Evolutionary conservation across 169 alveolate species (phyloP).

Genomic region (Plasmodium berghei): DNA sequence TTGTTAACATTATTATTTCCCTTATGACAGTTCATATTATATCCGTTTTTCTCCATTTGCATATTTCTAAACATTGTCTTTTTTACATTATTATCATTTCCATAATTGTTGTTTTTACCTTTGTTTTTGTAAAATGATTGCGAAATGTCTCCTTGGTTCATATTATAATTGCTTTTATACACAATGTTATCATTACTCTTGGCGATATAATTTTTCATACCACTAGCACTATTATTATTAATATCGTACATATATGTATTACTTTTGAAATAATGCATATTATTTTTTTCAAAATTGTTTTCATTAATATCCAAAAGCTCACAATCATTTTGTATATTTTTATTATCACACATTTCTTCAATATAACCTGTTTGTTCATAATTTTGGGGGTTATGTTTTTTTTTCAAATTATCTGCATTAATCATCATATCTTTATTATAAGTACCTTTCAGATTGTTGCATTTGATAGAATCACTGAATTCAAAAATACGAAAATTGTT

Average conservation of each 20-base stretch:
- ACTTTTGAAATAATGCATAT: slow-evolving; percentile 25
- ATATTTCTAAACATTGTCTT: slow-evolving; percentile 41
- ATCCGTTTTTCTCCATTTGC: slow-evolving; percentile 22
- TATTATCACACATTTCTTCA: background rate
- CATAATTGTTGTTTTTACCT: slow-evolving; percentile 11
- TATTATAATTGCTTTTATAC: slow-evolving; percentile 1
- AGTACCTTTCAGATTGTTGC: slow-evolving; percentile 21
- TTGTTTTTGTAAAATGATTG: slow-evolving; percentile 38
- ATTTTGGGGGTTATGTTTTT: slow-evolving; percentile 23
- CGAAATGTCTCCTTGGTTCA: slow-evolving; percentile 17
- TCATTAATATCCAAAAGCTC: slow-evolving; percentile 19
- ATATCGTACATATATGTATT: slow-evolving; percentile 6
- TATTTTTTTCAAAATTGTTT: slow-evolving; percentile 6
- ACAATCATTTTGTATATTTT: slow-evolving; percentile 8
- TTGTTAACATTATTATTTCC: background rate
- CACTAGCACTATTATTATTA: slow-evolving; percentile 20
- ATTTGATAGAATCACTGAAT: slow-evolving; percentile 38
- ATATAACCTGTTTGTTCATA: background rate
- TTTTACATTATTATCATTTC: slow-evolving; percentile 19
- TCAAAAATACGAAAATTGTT: slow-evolving; percentile 57
- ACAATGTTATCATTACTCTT: slow-evolving; percentile 1
- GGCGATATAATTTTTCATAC: slow-evolving; percentile 11
- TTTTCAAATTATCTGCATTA: slow-evolving; percentile 43
- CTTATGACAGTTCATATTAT: slow-evolving; percentile 1
- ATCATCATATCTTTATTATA: slow-evolving; percentile 38